A percentile compares a stretch with the other conserved stretches of the same genome.
Evolutionary conservation across 148 eudicot genomes (phyloP).

Genomic region (Rhododendron williamsianum): DNA sequence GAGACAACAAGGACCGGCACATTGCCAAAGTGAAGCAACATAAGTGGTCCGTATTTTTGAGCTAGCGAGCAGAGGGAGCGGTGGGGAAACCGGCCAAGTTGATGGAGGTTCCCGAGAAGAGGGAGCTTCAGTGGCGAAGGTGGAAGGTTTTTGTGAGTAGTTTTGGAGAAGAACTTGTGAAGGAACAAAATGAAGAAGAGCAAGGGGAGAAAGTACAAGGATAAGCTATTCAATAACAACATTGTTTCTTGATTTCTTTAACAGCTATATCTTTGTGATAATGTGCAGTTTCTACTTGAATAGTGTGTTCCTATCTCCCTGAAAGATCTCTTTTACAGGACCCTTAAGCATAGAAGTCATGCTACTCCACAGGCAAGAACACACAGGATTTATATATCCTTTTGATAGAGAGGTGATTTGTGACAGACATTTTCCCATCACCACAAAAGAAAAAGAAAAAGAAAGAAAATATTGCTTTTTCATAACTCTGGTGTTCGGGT

Average conservation of each 20-base stretch:
- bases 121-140: conserved; percentile 41
- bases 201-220: background rate
- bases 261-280: background rate
- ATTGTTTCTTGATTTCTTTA: background rate
- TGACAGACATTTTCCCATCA: no score
- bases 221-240: background rate
- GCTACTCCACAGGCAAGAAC: background rate
- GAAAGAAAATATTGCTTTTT: no score
- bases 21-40: no score
- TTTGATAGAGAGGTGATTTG: no score
- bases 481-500: no score
- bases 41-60: no score
- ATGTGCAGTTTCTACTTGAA: background rate
- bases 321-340: background rate
- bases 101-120: conserved; percentile 41
- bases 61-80: no score
- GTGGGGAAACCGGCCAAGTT: conserved; percentile 12
- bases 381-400: no score
- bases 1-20: no score
- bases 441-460: no score
- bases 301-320: background rate
- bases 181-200: background rate
- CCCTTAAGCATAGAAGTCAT: background rate
- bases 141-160: conserved; percentile 12
- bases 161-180: background rate